Percentiles rank a stretch among this genome's conserved stretches.
Conservation (phyloP, 768 basidiomycete genomes). For the Arthromyces matolae region DNA sequence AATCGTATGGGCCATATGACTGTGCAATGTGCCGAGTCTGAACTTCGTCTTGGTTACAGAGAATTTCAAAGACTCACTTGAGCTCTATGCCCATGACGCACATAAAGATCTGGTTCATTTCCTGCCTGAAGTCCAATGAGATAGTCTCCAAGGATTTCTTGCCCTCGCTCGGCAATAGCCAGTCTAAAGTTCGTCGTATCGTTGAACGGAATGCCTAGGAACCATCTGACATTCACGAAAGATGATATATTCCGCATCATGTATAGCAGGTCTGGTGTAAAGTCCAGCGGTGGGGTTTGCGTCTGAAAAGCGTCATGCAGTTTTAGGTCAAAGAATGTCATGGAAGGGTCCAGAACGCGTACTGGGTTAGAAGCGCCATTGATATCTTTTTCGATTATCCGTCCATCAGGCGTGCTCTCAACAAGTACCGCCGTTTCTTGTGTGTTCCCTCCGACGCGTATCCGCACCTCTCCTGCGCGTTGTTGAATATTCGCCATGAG, state of each 20-base stretch:
- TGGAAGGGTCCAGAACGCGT: too few species aligned
- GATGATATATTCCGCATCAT: constrained; percentile 57
- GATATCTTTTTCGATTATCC: constrained; percentile 41
- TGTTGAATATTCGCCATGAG: constrained; percentile 56
- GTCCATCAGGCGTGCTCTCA: constrained; percentile 35
- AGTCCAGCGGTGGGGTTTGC: constrained; percentile 61
- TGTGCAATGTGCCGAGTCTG: constrained; percentile 22
- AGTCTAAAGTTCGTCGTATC: constrained; percentile 55
- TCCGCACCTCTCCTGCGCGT: constrained; percentile 50
- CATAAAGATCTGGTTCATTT: constrained; percentile 79
- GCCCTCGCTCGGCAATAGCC: constrained; percentile 52
- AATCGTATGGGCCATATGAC: constrained; percentile 36
- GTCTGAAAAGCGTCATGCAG: too few species aligned
- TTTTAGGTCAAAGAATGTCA: too few species aligned
- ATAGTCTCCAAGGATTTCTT: constrained; percentile 59
- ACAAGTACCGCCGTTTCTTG: constrained; percentile 51
- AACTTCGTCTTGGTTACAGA: too few species aligned
- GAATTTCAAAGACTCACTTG: too few species aligned
- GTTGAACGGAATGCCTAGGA: constrained; percentile 64
- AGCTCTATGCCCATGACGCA: constrained; percentile 21
- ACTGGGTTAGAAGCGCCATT: constrained; percentile 29
- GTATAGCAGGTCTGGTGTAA: constrained; percentile 64
- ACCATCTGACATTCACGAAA: constrained; percentile 64
- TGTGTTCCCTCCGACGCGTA: constrained; percentile 67
- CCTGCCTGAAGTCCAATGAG: constrained; percentile 69